These are phyloP conservation scores for Gracilaria vermiculophylla DNA, from an alignment of 23 red algal species.

Conservation along the genomic window DNA sequence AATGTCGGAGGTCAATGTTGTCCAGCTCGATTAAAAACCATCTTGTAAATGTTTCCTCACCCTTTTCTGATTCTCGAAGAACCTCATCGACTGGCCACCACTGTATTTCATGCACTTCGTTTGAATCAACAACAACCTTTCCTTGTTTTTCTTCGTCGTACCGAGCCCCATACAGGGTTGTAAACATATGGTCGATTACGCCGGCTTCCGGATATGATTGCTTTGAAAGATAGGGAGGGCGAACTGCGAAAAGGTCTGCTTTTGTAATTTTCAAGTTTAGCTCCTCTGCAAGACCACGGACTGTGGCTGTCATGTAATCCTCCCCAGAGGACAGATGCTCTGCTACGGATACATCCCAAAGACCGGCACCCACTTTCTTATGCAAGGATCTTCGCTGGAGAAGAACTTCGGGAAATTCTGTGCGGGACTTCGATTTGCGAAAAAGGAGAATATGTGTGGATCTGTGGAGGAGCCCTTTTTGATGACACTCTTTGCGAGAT, in stretches of 20 bases:
- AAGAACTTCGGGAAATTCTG: constrained; percentile 30
- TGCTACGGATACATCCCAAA: constrained; percentile 66
- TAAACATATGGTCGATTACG: constrained; percentile 55
- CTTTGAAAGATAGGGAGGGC: constrained; percentile 38
- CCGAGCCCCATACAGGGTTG: constrained; percentile 8
- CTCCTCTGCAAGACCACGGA: constrained; percentile 73
- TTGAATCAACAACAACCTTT: constrained; percentile 15
- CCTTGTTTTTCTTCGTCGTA: constrained; percentile 40
- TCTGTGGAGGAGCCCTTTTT: constrained; percentile 62
- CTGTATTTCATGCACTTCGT: constrained; percentile 26
- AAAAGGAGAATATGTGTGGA: constrained; percentile 77
- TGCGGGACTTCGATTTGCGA: not conserved
- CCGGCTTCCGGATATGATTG: constrained; percentile 38
- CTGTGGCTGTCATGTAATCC: constrained; percentile 21
- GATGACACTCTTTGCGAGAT: constrained; percentile 24
- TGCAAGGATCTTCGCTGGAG: constrained; percentile 54
- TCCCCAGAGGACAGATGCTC: constrained; percentile 80
- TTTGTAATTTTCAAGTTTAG: constrained; percentile 25
- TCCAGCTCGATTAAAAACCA: constrained; percentile 56
- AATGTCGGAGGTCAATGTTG: constrained; percentile 7
- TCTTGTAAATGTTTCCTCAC: constrained; percentile 21
- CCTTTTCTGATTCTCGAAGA: not conserved
- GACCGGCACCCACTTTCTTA: constrained; percentile 57
- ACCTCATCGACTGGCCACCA: constrained; percentile 45
- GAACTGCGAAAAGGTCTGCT: constrained; percentile 18